A percentile compares a stretch with the other conserved stretches of the same genome.
Conservation (phyloP, 768 basidiomycete genomes). For the Gloeostereum incarnatum region DNA sequence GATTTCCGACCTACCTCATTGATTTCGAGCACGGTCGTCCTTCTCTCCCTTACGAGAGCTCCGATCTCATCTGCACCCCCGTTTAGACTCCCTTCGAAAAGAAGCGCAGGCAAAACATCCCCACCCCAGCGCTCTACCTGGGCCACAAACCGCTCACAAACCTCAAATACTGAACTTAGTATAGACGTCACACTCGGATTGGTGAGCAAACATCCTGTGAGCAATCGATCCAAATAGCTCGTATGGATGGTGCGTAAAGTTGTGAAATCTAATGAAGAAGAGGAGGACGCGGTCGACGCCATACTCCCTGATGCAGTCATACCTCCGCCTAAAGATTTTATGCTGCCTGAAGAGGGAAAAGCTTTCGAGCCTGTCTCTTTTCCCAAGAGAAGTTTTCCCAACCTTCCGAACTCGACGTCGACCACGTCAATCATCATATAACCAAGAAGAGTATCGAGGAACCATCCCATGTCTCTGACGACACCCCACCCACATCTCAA, state of each 20-base stretch:
- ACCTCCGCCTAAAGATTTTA: constrained; percentile 3
- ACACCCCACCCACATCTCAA: constrained; percentile 81
- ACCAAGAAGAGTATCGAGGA: constrained; percentile 71
- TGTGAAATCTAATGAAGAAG: constrained; percentile 68
- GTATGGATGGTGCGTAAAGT: constrained; percentile 77
- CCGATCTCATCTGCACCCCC: constrained; percentile 56
- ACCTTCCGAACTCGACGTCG: constrained; percentile 68
- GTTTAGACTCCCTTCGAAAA: constrained; percentile 72
- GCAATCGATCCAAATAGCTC: constrained; percentile 68
- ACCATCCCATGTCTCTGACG: constrained; percentile 87
- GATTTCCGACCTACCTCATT: constrained; percentile 46
- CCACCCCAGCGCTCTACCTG: constrained; percentile 91
- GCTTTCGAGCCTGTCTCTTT: constrained; percentile 1
- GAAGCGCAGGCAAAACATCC: constrained; percentile 74
- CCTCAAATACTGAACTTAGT: constrained; percentile 66
- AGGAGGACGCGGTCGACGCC: constrained; percentile 15
- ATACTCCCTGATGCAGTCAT: constrained; percentile 17
- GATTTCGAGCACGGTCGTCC: constrained; percentile 61
- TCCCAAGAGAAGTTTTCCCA: constrained; percentile 48
- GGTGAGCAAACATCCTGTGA: constrained; percentile 72
- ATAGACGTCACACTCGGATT: constrained; percentile 53
- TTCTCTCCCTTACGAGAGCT: constrained; percentile 62
- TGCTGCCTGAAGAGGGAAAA: constrained; percentile 9
- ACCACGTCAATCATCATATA: constrained; percentile 91
- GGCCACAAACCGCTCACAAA: constrained; percentile 81